Evolutionary conservation across 1,284 basidiomycete species (phyloP).

Genomic region (Leccinum colubrinum): DNA sequence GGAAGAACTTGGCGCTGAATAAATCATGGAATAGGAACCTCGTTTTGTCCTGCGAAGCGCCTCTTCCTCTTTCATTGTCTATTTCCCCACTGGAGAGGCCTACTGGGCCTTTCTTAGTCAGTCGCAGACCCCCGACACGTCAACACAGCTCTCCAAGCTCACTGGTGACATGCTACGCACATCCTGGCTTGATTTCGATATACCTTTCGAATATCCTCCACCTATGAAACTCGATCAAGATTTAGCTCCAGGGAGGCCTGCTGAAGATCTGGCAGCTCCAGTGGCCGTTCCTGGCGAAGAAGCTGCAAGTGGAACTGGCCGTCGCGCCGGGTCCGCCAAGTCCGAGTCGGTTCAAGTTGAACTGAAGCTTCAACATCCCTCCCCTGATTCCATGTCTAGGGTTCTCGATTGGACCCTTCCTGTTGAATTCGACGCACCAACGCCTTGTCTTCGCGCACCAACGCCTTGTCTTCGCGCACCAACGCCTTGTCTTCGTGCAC

Average conservation of each 20-base stretch:
- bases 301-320: neutral
- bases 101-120: neutral
- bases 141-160: neutral
- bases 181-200: neutral
- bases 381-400: neutral
- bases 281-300: neutral
- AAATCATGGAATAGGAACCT: neutral
- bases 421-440: neutral
- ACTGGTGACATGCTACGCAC: neutral
- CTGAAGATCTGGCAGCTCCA: neutral
- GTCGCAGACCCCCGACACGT: neutral
- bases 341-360: neutral
- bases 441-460: neutral
- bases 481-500: neutral
- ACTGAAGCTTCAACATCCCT: neutral
- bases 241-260: neutral
- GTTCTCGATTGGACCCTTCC: neutral
- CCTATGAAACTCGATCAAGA: neutral
- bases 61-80: neutral
- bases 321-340: neutral
- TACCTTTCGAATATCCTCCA: neutral
- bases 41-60: neutral
- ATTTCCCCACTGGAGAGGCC: neutral
- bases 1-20: neutral
- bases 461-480: neutral